Conservation (phyloP, 495 filamentous ascomycete genomes). For the Daldinia childiae region DNA sequence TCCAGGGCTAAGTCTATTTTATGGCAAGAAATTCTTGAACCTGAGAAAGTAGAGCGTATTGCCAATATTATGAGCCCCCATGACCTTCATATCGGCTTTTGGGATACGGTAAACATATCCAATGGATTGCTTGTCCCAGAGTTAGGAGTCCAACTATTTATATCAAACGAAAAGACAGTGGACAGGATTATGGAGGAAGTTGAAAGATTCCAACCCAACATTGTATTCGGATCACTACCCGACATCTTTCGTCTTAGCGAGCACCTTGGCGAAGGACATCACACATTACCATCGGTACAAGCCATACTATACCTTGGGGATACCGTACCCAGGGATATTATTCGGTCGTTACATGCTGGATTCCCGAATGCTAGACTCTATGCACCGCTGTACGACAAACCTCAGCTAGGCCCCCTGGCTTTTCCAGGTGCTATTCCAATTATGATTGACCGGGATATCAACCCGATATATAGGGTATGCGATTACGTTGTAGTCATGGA, state of each 20-base stretch:
- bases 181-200: conserved; percentile 1
- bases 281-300: neutral
- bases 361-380: conserved; percentile 17
- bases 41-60: neutral
- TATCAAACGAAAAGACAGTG: conserved; percentile 15
- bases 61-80: conserved; percentile 8
- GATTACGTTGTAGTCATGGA: neutral
- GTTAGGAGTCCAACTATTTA: neutral
- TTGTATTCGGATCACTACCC: conserved; percentile 4
- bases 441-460: neutral
- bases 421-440: conserved; percentile 3
- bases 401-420: conserved; percentile 7
- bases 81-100: conserved; percentile 14
- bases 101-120: conserved; percentile 13
- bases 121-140: conserved; percentile 5
- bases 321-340: neutral
- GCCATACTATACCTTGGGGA: conserved; percentile 9
- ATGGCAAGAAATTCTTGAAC: neutral
- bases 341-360: neutral
- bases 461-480: conserved; percentile 11
- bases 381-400: conserved; percentile 4
- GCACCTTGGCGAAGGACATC: neutral
- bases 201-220: neutral
- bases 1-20: neutral
- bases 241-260: conserved; percentile 7